Evolutionary conservation across 2,329 filamentous ascomycete genomes (phyloP), one percentile per base, ranked within the genome.

Genomic region (Colletotrichum sp.): DNA sequence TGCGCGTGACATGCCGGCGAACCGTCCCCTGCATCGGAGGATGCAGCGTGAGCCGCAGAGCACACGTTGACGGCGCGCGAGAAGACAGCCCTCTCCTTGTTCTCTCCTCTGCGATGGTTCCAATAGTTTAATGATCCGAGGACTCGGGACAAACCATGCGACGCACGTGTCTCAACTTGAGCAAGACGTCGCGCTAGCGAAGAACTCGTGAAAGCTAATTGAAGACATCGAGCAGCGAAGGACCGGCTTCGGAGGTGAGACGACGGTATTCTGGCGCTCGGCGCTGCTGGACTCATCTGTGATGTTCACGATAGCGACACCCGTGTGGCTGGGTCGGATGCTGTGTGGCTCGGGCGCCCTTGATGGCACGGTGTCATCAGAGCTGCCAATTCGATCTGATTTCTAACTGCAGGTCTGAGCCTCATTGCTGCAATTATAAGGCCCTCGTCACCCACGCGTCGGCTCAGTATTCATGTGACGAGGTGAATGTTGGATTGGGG

Each of bases 1-100:
- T 36, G 60, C 32, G 7, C 26, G 58, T 64, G 12, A 36, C 30
- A 66, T 66, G 36, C 36, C 36, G 36, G 15, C n/a, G 36, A 48
- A n/a, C 63, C 15, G 34, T 52, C 10, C 63, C 63, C 28, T 66
- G 63, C 63, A 66, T 66, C 28, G 30, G 24, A 58, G 15, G 16
- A 58, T 58, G 55, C 55, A 18, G 43, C 43, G 43, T 18, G 55
- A 58, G 55, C 55, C 55, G 55, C 55, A 58, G 21, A 58, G 0
- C 21, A 58, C 21, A 16, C 55, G 24, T 24, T 28, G 26, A 18
- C 16, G 13, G 55, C 55, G 21, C 55, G 21, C 55, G 24, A 48
- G n/a, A 0, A 52, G 43, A 21, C 43, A 8, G n/a, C 43, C 43
- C 43, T 21, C n/a, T 52, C 43, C 43, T 52, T 52, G 43, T 52